Base-by-base conservation (phyloP, 164 flowering plant genomes). In the Vitis rotundifolia region DNA sequence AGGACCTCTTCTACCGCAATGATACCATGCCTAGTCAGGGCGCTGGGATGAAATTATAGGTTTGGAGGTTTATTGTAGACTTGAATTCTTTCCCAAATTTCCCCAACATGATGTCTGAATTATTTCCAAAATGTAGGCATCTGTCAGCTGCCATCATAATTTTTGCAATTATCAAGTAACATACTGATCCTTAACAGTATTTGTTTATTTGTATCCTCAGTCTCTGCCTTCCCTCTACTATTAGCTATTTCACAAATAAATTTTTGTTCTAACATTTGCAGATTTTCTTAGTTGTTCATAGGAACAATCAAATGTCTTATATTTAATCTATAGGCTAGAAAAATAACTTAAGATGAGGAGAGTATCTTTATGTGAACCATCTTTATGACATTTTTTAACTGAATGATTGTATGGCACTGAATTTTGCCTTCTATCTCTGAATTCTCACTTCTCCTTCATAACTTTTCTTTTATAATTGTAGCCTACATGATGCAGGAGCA, bases 401-500 rank as follows among this genome's bases (percentile, higher is more conserved):
- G 44, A 37, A 37, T 37, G 44, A 37, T 5, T 11, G 26, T 8
- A 52, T 1, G 9, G 12, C 19, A 31, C 50, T 31, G 19, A 18
- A 59, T 14, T 13, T 54, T n/a, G 5, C 47, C 37, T 26, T 64
- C 26, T 8, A 7, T 61, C 19, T 63, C 54, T 26, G 15, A 47
- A 18, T 69, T 15, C 48, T 59, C 49, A 61, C 72, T 37, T 28
- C 29, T 19, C 15, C 44, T 5, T 5, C 3, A 37, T 6, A 18
- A 59, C 31, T 58, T 71, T 74, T 73, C 71, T 14, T 29, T 67
- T 73, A 49, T 49, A 29, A 2, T 49, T 73, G 77, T 62, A 95
- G 99, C 72, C 57, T 91, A 82, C 87, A 88, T 93, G 97, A 91
- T 96, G 60, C 93, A 85, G 75, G 98, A 93, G 29, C 95, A 93